These are phyloP conservation scores for Fusarium penzigii DNA, from an alignment of 2,329 filamentous ascomycete species.

Conservation along the genomic window DNA sequence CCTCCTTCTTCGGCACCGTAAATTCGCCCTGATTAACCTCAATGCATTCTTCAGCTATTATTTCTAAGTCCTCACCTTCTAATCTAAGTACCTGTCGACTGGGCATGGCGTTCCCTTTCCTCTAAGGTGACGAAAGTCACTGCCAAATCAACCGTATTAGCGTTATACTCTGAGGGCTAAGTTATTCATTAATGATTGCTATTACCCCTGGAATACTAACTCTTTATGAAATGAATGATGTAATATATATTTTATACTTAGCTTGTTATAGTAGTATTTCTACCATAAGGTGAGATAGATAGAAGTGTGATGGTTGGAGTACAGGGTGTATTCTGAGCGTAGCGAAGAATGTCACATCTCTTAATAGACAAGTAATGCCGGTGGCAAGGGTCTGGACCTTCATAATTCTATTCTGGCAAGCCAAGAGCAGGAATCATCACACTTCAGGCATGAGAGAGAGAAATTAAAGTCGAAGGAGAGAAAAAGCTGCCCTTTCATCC, in stretches of 20 bases:
- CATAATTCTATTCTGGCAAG: no score
- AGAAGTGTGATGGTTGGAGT: no score
- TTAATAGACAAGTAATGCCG: no score
- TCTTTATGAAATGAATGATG: neutral
- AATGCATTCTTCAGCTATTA: neutral
- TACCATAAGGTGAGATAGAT: no score
- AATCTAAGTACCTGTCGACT: neutral
- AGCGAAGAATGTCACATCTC: no score
- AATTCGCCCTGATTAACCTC: neutral
- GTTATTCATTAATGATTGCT: neutral
- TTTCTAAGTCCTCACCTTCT: neutral
- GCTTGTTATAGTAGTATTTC: no score
- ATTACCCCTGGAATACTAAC: neutral
- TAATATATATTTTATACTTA: neutral
- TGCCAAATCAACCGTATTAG: neutral
- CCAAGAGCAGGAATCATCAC: no score
- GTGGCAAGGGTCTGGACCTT: no score
- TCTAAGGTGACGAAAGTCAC: neutral
- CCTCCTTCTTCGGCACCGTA: neutral
- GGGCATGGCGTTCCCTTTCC: neutral
- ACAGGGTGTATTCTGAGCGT: no score
- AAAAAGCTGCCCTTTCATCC: no score
- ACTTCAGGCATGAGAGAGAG: no score
- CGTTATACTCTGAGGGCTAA: neutral
- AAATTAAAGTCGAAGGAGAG: no score